phyloP scores from a whole-genome alignment of 257 asterid genomes.

The Coffea canephora region DNA sequence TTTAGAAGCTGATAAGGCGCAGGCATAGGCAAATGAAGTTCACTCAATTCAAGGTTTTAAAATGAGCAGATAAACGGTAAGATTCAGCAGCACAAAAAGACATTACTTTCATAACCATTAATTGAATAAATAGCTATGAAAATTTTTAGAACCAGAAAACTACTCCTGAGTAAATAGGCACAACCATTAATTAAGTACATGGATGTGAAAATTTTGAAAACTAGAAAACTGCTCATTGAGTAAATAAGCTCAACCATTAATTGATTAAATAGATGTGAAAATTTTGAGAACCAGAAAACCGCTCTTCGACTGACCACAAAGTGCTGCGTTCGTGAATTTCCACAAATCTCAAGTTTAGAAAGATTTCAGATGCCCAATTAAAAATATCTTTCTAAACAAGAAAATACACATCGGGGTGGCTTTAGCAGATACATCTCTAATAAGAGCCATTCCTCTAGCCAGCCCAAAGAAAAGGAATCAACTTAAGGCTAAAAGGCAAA shows the following conservation, averaged over 20 bases:
- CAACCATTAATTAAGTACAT: too few species aligned
- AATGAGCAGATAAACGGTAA: neutral
- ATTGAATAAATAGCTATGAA: too few species aligned
- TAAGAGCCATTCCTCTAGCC: neutral
- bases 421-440: neutral
- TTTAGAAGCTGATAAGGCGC: neutral
- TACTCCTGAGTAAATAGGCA: too few species aligned
- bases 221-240: too few species aligned
- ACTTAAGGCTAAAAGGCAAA: neutral
- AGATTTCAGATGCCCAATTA: neutral
- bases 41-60: neutral
- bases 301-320: neutral
- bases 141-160: too few species aligned
- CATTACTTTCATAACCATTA: neutral
- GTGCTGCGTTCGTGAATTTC: neutral
- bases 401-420: neutral
- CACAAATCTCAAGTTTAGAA: neutral
- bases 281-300: neutral
- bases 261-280: neutral
- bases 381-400: neutral
- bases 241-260: too few species aligned
- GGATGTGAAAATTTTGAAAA: too few species aligned
- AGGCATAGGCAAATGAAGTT: neutral
- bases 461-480: neutral
- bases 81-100: neutral